These are phyloP conservation scores for Saccharum spontaneum DNA, from an alignment of 176 grass and related monocot genomes.

Conservation along the genomic window DNA sequence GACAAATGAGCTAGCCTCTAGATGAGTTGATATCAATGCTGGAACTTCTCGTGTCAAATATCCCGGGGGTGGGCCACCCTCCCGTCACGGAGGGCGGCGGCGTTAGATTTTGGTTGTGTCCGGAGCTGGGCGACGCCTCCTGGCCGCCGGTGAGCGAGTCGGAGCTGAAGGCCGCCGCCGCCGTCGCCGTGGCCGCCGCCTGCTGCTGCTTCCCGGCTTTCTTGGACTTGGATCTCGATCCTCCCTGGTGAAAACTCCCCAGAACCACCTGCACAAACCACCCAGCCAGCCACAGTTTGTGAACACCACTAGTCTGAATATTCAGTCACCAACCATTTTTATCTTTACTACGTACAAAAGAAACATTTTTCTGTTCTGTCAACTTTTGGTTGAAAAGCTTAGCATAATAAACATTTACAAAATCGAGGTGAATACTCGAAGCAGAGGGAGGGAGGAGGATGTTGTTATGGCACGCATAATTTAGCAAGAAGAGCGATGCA, in stretches of 20 bases:
- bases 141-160: conserved; percentile 31
- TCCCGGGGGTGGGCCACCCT: conserved; percentile 56
- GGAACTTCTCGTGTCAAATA: conserved; percentile 62
- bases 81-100: conserved; percentile 33
- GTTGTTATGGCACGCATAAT: background rate
- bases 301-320: background rate
- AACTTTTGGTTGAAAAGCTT: background rate
- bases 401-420: background rate
- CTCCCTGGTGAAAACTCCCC: conserved; percentile 64
- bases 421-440: background rate
- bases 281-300: background rate
- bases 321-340: background rate
- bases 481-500: too few species aligned
- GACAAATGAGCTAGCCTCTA: conserved; percentile 67
- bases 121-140: conserved; percentile 39
- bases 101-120: conserved; percentile 68
- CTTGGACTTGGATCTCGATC: conserved; percentile 64
- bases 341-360: background rate
- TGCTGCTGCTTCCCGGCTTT: conserved; percentile 36
- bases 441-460: background rate
- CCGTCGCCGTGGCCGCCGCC: background rate
- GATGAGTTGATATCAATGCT: conserved; percentile 88
- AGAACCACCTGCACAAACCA: conserved; percentile 54
- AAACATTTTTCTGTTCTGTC: background rate
- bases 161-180: conserved; percentile 29